These are phyloP conservation scores for Starmerella bombi DNA, from an alignment of 805 yeast genomes.

Conservation along the genomic window DNA sequence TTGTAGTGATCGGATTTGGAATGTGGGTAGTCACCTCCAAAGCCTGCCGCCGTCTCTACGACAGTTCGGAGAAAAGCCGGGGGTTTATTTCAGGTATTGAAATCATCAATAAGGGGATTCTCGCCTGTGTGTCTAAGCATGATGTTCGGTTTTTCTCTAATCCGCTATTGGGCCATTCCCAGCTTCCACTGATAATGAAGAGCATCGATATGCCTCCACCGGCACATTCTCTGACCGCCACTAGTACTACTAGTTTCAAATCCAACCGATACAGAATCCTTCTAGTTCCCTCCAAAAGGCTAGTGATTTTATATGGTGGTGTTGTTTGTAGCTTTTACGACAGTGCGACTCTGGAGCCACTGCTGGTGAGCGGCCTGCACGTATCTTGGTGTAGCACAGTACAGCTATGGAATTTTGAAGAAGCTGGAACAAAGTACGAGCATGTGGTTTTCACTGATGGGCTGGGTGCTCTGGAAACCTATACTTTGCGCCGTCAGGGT, in stretches of 20 bases:
- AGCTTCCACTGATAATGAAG: not conserved
- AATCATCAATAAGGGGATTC: not conserved
- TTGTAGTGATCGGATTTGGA: not conserved
- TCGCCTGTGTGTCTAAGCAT: not conserved
- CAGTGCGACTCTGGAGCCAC: conserved; percentile 3
- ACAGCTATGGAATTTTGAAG: conserved; percentile 5
- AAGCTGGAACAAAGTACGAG: conserved; percentile 2
- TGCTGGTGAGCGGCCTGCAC: conserved; percentile 3
- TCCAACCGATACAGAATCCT: conserved; percentile 1
- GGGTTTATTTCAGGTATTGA: not conserved
- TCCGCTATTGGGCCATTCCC: not conserved
- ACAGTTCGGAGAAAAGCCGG: conserved; percentile 1
- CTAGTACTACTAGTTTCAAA: not conserved
- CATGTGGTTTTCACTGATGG: conserved; percentile 9
- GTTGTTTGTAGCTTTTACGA: conserved; percentile 3
- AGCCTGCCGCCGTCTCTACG: not conserved
- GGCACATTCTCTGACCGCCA: too few species aligned
- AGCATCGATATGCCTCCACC: not conserved
- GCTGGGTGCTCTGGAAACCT: conserved; percentile 7
- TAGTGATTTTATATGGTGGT: not conserved
- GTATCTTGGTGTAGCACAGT: conserved; percentile 1
- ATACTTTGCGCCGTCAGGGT: conserved; percentile 6
- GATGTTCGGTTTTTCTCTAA: not conserved
- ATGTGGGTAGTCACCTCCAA: not conserved
- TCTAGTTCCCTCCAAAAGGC: conserved; percentile 3